Evolutionary conservation across 768 basidiomycete species (phyloP).

Genomic region (Tricholoma sp.): DNA sequence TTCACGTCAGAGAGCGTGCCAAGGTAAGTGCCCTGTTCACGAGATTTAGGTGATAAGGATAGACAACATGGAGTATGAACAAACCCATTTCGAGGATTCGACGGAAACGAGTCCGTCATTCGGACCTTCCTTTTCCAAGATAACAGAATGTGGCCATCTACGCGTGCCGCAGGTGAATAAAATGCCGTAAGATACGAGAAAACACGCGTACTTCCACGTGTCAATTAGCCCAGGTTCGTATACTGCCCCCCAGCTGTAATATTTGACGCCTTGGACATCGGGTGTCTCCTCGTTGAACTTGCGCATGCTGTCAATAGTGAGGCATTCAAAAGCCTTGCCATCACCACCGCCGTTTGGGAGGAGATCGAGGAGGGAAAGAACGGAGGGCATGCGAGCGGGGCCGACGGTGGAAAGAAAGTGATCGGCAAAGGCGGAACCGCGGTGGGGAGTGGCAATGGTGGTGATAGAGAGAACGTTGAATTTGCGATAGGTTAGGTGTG

Average conservation of each 20-base stretch:
- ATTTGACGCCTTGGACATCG: conserved; percentile 72
- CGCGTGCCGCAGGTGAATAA: conserved; percentile 9
- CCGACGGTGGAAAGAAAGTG: conserved; percentile 81
- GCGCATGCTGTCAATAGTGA: conserved; percentile 83
- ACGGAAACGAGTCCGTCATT: conserved; percentile 95
- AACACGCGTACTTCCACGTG: conserved; percentile 61
- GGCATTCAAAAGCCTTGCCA: conserved; percentile 86
- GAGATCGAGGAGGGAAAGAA: conserved; percentile 72
- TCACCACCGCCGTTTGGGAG: conserved; percentile 93
- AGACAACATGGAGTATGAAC: neutral
- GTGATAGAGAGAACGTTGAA: conserved; percentile 87
- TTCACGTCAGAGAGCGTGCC: conserved; percentile 91
- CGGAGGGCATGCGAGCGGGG: conserved; percentile 56
- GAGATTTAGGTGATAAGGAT: neutral
- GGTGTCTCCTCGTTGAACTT: conserved; percentile 85
- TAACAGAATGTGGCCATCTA: conserved; percentile 73
- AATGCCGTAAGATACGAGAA: conserved; percentile 8
- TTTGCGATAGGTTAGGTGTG: conserved; percentile 64
- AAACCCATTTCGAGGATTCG: conserved; percentile 79
- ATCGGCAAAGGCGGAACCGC: conserved; percentile 91
- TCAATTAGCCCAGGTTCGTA: conserved; percentile 89
- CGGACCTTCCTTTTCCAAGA: conserved; percentile 81
- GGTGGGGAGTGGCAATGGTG: conserved; percentile 93
- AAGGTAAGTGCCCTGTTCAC: conserved; percentile 75
- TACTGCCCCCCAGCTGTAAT: conserved; percentile 94